These are phyloP conservation scores for Aethionema arabicum DNA, from an alignment of 345 rosid genomes.

Conservation along the genomic window DNA sequence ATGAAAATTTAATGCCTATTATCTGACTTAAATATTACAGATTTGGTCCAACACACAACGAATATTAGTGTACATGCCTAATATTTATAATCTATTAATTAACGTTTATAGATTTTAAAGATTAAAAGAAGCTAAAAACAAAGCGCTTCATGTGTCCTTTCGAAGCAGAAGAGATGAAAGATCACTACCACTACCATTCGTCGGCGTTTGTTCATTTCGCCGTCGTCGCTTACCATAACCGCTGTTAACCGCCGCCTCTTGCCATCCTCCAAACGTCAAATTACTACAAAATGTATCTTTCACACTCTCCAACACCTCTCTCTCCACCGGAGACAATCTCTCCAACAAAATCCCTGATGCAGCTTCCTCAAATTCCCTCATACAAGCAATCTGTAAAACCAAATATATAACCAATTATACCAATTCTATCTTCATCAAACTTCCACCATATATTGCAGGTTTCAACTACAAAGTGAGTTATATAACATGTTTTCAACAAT, in stretches of 20 bases:
- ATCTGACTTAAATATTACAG: too few species aligned
- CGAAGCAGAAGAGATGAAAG: slow-evolving; percentile 30
- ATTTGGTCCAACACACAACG: too few species aligned
- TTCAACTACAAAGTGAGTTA: not conserved
- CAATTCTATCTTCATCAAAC: too few species aligned
- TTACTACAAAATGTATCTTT: slow-evolving; percentile 32
- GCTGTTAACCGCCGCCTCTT: slow-evolving; percentile 35
- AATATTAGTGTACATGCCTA: too few species aligned
- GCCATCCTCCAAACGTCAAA: slow-evolving; percentile 41
- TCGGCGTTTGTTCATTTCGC: slow-evolving; percentile 34
- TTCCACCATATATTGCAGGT: not conserved
- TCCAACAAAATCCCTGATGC: slow-evolving; percentile 29
- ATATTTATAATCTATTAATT: too few species aligned
- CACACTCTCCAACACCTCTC: slow-evolving; percentile 39
- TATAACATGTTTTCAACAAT: not conserved
- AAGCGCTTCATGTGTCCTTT: slow-evolving; percentile 29
- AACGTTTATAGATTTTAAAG: not conserved
- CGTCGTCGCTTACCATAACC: slow-evolving; percentile 37
- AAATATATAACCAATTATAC: slow-evolving; percentile 1
- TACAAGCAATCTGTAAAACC: slow-evolving; percentile 35
- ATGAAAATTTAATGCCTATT: too few species aligned
- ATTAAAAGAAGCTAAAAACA: not conserved
- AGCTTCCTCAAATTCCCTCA: slow-evolving; percentile 41
- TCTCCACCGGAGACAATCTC: slow-evolving; percentile 37
- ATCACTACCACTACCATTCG: slow-evolving; percentile 20